These are phyloP conservation scores for Botrytis paeoniae DNA, from an alignment of 2,329 filamentous ascomycete species.

Conservation along the genomic window DNA sequence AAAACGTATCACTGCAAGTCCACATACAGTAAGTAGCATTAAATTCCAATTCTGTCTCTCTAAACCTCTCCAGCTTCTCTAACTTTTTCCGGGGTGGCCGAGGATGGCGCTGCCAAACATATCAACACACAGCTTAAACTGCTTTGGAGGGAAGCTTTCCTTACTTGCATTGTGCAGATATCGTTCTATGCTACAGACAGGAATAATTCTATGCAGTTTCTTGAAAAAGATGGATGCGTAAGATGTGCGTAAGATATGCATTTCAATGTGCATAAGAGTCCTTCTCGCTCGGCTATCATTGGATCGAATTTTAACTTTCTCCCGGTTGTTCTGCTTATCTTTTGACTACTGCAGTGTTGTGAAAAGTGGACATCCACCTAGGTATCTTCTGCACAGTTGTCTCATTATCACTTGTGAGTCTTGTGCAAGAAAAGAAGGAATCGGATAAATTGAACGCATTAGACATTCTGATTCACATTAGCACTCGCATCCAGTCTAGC, in stretches of 20 bases:
- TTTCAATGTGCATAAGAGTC: not conserved
- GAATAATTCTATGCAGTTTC: slow-evolving; percentile 7
- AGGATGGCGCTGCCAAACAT: slow-evolving; percentile 9
- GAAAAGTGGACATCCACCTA: not conserved
- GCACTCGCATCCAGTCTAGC: not conserved
- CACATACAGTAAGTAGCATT: not conserved
- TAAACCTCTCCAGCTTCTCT: not conserved
- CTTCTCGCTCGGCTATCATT: slow-evolving; percentile 1
- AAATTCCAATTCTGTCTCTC: not conserved
- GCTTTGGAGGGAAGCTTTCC: not conserved
- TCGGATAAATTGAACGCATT: not conserved
- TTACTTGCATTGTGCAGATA: slow-evolving; percentile 11
- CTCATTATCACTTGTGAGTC: not conserved
- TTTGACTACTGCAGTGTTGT: not conserved
- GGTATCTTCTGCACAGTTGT: not conserved
- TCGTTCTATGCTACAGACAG: not conserved
- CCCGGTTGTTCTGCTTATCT: not conserved
- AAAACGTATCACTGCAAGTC: not conserved
- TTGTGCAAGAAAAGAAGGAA: not conserved
- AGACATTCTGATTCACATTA: not conserved
- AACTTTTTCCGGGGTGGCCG: slow-evolving; percentile 6
- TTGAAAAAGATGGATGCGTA: not conserved
- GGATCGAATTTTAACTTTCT: not conserved
- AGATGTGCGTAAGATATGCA: not conserved
- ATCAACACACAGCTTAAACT: not conserved